Conservation (phyloP, 495 filamentous ascomycete genomes). For the Trichoderma reesei region DNA sequence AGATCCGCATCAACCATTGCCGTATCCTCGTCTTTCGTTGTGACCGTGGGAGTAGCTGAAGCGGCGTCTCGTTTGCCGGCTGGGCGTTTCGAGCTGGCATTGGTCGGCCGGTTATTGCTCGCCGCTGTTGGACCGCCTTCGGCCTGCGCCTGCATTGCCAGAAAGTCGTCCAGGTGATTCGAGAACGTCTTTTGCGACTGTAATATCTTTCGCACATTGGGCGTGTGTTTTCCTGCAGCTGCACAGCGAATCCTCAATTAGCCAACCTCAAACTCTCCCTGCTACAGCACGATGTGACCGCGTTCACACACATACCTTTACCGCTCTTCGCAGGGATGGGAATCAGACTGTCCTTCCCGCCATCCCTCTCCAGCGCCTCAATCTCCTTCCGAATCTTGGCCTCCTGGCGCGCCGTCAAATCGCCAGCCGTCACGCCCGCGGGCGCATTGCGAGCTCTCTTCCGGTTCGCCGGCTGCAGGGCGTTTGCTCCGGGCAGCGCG, state of each 20-base stretch:
- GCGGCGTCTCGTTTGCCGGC: conserved; percentile 19
- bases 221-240: conserved; percentile 50
- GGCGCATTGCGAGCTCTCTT: conserved; percentile 57
- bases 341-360: conserved; percentile 60
- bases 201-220: conserved; percentile 82
- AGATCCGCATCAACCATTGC: conserved; percentile 29
- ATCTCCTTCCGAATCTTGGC: conserved; percentile 68
- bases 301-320: conserved; percentile 15
- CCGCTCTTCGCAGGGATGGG: conserved; percentile 41
- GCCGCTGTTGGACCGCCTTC: conserved; percentile 27
- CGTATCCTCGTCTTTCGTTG: conserved; percentile 19
- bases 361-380: conserved; percentile 72
- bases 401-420: conserved; percentile 56
- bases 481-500: conserved; percentile 47
- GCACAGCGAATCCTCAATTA: neutral
- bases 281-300: neutral
- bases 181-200: conserved; percentile 83
- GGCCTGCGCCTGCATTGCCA: conserved; percentile 51
- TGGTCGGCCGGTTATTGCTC: conserved; percentile 11
- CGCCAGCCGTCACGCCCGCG: conserved; percentile 45
- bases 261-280: conserved; percentile 11
- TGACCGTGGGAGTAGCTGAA: conserved; percentile 12
- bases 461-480: conserved; percentile 33
- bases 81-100: neutral
- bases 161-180: conserved; percentile 85